Evolutionary conservation across 2,329 filamentous ascomycete genomes (phyloP), one percentile per base, ranked within the genome.

Genomic region (Fusarium chaquense): DNA sequence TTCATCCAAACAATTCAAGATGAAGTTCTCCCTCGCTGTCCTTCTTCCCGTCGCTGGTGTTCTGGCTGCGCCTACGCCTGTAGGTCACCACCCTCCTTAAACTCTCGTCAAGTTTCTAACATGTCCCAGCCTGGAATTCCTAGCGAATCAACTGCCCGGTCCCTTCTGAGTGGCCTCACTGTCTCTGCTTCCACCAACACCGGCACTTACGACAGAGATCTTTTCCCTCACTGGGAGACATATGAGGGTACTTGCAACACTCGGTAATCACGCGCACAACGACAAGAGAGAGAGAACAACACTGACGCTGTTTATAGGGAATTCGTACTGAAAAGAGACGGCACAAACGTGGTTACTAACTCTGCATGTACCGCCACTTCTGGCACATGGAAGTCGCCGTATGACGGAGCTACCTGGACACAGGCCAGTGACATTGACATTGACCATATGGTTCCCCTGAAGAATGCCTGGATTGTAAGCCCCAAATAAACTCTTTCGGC

Each of bases 401-500:
- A 92, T 76, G 93, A 95, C 74, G 92, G 91, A 18, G 89, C 82
- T 1, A 88, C 84, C 2, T 93, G 91, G 90, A 90, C 87, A 0
- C 81, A 83, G 1, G 87, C 91, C 2, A 86, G 84, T 20, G 91
- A 94, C 72, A 78, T 96, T 2, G 92, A 95, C 72, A 95, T 96
- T 63, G 93, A 96, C 78, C 93, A 96, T 77, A 85, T 96, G 80
- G 91, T 97, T 4, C 92, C 93, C 1, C 78, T 97, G 65, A 90
- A 90, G 76, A 93, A 94, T 75, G 92, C 92, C 7, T 95, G 92
- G 92, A 89, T 91, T 65, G 87, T 89, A 71, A 74, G 83, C 79
- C 16, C 11, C 16, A 1, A 52, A 28, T 18, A 22, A 22, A 26
- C n/a, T 46, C n/a, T 32, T 28, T 8, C 10, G 6, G 6, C n/a